A percentile compares a stretch with the other conserved stretches of the same genome.
Conservation (phyloP, 1,284 basidiomycete species). For the Rhodotorula sp. region DNA sequence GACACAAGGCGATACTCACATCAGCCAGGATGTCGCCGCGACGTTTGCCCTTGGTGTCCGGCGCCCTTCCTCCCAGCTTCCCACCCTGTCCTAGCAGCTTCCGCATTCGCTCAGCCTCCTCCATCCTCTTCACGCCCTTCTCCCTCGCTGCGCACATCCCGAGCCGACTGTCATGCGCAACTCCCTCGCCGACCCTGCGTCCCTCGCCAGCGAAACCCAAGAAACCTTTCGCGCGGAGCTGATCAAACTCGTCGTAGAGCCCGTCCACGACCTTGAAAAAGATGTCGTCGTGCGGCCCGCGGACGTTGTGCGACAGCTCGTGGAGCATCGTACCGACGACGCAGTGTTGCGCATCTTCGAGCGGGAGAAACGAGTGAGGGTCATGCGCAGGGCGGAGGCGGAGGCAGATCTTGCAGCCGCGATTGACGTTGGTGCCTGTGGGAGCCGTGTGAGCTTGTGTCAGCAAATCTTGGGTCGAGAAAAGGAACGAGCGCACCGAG, state of each 20-base stretch:
- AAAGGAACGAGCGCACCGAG: constrained; percentile 56
- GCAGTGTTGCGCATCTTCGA: constrained; percentile 55
- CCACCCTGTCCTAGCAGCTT: constrained; percentile 53
- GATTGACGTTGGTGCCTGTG: constrained; percentile 58
- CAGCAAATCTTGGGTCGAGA: not conserved
- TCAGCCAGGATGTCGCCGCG: constrained; percentile 71
- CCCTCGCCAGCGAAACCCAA: constrained; percentile 73
- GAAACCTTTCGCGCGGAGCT: constrained; percentile 70
- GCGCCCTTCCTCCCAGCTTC: constrained; percentile 30
- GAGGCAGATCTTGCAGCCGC: constrained; percentile 73
- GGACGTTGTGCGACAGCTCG: constrained; percentile 82
- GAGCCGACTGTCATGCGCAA: constrained; percentile 59
- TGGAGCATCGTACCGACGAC: constrained; percentile 73
- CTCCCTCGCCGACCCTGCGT: constrained; percentile 59
- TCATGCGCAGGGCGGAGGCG: constrained; percentile 67
- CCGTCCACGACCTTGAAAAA: constrained; percentile 71
- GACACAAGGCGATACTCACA: constrained; percentile 54
- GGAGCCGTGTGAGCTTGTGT: no score
- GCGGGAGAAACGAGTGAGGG: constrained; percentile 69
- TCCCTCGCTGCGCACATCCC: constrained; percentile 62
- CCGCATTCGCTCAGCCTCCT: constrained; percentile 60
- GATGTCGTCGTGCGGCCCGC: constrained; percentile 77
- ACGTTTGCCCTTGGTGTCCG: constrained; percentile 52
- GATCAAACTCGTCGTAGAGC: constrained; percentile 77
- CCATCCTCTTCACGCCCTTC: constrained; percentile 71